phyloP scores from a whole-genome alignment of 768 basidiomycete species.

The Phylloporus arenicola region DNA sequence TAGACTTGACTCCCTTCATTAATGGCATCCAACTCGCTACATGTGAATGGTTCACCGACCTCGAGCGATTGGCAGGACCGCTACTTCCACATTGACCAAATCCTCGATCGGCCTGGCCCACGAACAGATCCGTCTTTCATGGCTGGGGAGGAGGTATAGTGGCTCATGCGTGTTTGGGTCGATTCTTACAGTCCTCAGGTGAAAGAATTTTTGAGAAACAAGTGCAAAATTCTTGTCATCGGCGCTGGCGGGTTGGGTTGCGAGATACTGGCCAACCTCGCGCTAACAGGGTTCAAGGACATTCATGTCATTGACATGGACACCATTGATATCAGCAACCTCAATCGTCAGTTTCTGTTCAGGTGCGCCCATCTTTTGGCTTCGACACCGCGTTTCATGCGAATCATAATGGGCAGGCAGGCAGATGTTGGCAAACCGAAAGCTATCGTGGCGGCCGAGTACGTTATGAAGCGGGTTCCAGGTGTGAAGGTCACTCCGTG shows the following conservation, averaged over 20 bases:
- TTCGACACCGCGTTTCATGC: not conserved
- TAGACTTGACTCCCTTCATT: slow-evolving; percentile 11
- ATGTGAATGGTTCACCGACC: slow-evolving; percentile 34
- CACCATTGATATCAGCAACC: slow-evolving; percentile 98
- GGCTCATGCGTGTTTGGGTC: not conserved
- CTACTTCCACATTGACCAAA: slow-evolving; percentile 81
- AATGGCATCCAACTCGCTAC: slow-evolving; percentile 21
- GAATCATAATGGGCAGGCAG: slow-evolving; percentile 40
- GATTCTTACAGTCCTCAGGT: slow-evolving; percentile 45
- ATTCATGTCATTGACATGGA: slow-evolving; percentile 99
- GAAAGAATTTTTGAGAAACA: slow-evolving; percentile 75
- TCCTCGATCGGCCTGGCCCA: slow-evolving; percentile 82
- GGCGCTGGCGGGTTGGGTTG: slow-evolving; percentile 97
- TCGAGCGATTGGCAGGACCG: slow-evolving; percentile 51
- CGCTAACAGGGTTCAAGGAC: slow-evolving; percentile 93
- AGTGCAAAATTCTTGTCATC: slow-evolving; percentile 93
- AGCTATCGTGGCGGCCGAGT: slow-evolving; percentile 90
- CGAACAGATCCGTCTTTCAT: slow-evolving; percentile 80
- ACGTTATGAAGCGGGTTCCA: slow-evolving; percentile 93
- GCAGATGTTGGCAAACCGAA: slow-evolving; percentile 94
- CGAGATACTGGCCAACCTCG: slow-evolving; percentile 95
- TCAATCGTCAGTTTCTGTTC: slow-evolving; percentile 98
- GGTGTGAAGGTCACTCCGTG: slow-evolving; percentile 97
- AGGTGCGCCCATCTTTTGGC: slow-evolving; percentile 45
- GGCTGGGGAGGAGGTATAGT: slow-evolving; percentile 73